Evolutionary conservation across 1,284 basidiomycete species (phyloP).

Genomic region (Apiotrichum veenhuisii): DNA sequence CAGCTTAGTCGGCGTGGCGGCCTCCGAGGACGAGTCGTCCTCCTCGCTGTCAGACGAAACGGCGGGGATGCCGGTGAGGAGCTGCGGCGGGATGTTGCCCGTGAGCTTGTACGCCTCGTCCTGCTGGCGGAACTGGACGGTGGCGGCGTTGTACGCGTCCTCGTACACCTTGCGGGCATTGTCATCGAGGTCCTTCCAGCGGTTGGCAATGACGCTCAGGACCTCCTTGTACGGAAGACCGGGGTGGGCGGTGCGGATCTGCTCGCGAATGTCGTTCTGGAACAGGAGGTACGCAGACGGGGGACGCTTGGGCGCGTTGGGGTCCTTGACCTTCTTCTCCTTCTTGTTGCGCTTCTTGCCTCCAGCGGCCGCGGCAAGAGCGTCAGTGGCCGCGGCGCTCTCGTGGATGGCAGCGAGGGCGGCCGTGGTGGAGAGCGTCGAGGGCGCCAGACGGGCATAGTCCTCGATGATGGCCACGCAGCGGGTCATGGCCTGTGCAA

Average conservation of each 20-base stretch:
- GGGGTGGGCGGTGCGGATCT: conserved; percentile 58
- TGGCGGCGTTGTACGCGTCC: conserved; percentile 26
- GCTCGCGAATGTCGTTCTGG: conserved; percentile 83
- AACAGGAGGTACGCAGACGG: conserved; percentile 92
- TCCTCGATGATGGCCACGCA: conserved; percentile 46
- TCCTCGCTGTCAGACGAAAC: background rate
- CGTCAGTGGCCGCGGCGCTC: conserved; percentile 17
- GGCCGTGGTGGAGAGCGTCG: conserved; percentile 23
- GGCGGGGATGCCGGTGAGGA: background rate
- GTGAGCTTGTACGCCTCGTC: conserved; percentile 29
- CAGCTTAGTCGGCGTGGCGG: conserved; percentile 13
- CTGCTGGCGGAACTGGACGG: conserved; percentile 23
- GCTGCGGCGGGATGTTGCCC: background rate
- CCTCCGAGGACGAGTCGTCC: conserved; percentile 18
- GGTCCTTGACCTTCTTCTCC: conserved; percentile 65
- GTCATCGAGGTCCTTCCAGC: conserved; percentile 67
- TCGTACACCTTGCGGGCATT: conserved; percentile 61
- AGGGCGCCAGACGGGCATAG: conserved; percentile 44
- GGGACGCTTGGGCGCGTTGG: conserved; percentile 90
- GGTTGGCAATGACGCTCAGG: conserved; percentile 64
- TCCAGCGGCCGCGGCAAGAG: conserved; percentile 18
- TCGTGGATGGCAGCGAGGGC: conserved; percentile 21
- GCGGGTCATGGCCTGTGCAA: conserved; percentile 46
- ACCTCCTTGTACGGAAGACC: conserved; percentile 68
- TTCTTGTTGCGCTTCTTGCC: conserved; percentile 36